Evolutionary conservation across 257 asterid species (phyloP), one percentile per base, ranked within the genome.

Genomic region (Salvia splendens): DNA sequence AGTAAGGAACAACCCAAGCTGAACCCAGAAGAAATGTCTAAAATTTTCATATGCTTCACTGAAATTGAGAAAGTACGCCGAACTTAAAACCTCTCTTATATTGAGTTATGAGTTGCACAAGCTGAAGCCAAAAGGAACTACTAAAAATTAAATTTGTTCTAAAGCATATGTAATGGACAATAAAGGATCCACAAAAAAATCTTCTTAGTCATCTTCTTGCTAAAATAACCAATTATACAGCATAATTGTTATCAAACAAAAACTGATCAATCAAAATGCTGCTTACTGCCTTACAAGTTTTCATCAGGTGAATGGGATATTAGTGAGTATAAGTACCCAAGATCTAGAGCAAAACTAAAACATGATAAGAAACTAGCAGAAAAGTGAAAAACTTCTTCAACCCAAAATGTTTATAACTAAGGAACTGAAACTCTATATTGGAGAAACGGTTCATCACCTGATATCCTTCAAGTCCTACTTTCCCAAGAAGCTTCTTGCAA

Each of bases 401-500:
- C 35, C 8, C 17, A 20, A 16, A 61, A 49, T 8, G 45, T 9
- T 17, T 17, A 51, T 24, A 24, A 17, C 40, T 54, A 47, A 45
- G 20, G 36, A 56, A 68, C 33, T 55, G 52, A 35, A 49, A 15
- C 48, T 8, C 12, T 14, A 15, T 30, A 33, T 64, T 41, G 66
- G 11, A 17, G 64, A 64, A 38, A 70, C 38, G 71, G 43, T 36
- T 48, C 54, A 50, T 61, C 79, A 91, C 99, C 98, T 94, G 99
- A 82, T 94, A 94, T 72, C 99, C 96, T 77, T 94, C 91, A 74
- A 91, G 98, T 65, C 95, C 91, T 57, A 85, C 96, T 82, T 89
- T 91, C 81, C 87, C 96, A 86, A 94, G 68, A 76, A 94, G 93
- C 86, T 75, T 94, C 81, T 86, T 83, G 91, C 99, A 91, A 79